A percentile compares a stretch with the other conserved stretches of the same genome.
Conservation (phyloP, 306 rosid genomes). For the Begonia loranthoides region DNA sequence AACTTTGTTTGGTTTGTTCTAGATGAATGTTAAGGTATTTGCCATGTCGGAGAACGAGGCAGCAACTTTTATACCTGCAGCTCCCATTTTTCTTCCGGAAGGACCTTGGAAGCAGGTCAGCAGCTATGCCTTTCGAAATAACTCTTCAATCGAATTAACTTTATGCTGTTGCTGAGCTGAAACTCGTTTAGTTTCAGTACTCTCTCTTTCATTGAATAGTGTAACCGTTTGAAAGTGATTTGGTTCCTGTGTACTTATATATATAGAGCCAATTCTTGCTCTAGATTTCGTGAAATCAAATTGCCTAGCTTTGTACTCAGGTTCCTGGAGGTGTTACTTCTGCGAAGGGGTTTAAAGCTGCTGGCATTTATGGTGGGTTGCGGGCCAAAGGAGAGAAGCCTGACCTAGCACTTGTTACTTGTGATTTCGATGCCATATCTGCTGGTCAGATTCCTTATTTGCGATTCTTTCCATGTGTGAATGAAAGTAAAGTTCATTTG, state of each 20-base stretch:
- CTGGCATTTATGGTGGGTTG: conserved; percentile 74
- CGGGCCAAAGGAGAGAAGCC: conserved; percentile 72
- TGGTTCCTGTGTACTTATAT: background rate
- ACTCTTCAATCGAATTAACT: too few relatives aligned
- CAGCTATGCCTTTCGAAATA: background rate
- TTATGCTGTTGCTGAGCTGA: too few relatives aligned
- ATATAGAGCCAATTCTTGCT: background rate
- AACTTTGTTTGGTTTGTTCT: conserved; percentile 12
- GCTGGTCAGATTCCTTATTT: conserved; percentile 43
- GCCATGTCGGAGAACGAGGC: conserved; percentile 26
- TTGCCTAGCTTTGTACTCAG: conserved; percentile 23
- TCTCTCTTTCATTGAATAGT: background rate
- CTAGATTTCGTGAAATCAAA: background rate
- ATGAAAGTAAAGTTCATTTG: background rate
- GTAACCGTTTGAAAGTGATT: background rate
- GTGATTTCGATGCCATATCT: conserved; percentile 84
- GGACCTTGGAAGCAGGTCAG: conserved; percentile 91
- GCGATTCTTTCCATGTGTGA: background rate
- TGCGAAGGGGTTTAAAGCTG: conserved; percentile 84
- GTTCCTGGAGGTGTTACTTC: conserved; percentile 88
- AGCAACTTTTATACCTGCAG: conserved; percentile 41
- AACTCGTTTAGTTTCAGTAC: too few relatives aligned
- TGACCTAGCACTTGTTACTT: conserved; percentile 85
- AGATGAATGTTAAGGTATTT: conserved; percentile 10
- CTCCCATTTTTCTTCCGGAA: conserved; percentile 77